phyloP scores from a whole-genome alignment of 164 flowering plant species.

The Tetrastigma voinierianum region DNA sequence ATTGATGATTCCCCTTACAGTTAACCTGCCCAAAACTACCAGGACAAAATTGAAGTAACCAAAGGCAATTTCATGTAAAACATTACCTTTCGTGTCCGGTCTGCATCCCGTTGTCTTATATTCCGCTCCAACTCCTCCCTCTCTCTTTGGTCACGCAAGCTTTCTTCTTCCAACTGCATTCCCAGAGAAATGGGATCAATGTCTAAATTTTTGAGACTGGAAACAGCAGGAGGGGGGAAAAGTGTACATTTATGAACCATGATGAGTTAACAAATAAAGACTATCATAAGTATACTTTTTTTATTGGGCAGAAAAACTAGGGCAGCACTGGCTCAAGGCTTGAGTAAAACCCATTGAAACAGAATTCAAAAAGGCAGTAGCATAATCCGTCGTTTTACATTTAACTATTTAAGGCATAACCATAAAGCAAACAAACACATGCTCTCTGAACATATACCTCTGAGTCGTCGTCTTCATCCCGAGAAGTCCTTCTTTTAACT shows the following conservation, averaged over 20 bases:
- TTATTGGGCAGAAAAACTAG: background rate
- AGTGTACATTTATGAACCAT: background rate
- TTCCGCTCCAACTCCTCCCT: slow-evolving; percentile 76
- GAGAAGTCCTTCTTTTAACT: slow-evolving; percentile 42
- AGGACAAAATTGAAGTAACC: background rate
- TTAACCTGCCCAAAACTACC: background rate
- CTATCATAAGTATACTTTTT: background rate
- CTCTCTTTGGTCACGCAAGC: slow-evolving; percentile 81
- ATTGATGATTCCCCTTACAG: background rate
- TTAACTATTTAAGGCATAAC: background rate
- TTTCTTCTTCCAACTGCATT: slow-evolving; percentile 83
- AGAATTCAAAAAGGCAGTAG: background rate
- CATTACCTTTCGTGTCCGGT: slow-evolving; percentile 77
- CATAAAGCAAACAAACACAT: background rate
- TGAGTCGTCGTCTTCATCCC: slow-evolving; percentile 48
- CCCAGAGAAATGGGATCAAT: slow-evolving; percentile 4
- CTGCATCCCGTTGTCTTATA: slow-evolving; percentile 80
- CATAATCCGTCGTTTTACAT: slow-evolving; percentile 1
- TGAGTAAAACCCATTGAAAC: background rate
- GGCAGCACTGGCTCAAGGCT: no score
- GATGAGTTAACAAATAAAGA: background rate
- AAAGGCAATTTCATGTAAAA: background rate
- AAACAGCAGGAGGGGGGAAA: background rate
- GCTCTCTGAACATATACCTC: slow-evolving; percentile 44
- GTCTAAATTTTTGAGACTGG: background rate